Base-by-base conservation (phyloP, 805 yeast species). In the Hemisphaericaspora nanyangensis region DNA sequence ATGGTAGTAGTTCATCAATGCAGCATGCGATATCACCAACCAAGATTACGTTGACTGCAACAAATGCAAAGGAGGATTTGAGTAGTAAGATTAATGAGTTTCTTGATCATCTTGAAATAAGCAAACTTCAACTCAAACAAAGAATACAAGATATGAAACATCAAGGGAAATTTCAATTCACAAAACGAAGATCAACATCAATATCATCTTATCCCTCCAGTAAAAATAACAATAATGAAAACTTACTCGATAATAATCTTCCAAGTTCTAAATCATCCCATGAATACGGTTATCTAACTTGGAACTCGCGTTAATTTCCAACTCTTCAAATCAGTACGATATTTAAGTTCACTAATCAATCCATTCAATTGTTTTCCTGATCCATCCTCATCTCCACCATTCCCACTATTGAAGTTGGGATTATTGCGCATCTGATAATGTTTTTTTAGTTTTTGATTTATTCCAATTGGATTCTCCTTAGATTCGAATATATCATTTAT, bases 401-500 rank as follows among this genome's bases (percentile, higher is more conserved):
- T 41, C 34, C 47, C 39, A 38, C 32, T 35, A 37, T 38, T 39
- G 47, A 35, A 13, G 8, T 8, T 37, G 22, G 12, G 18, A 31
- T 18, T 20, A 12, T 20, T 31, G 31, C 37, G 33, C 13, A 10
- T 20, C 4, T 37, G 33, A 19, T 24, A 25, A 17, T 27, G 31
- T 7, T 28, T 24, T 13, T 25, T 38, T 5, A 42, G 17, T 16
- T 37, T 34, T 3, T 38, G 19, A 37, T 38, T 36, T 35, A 81
- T 2, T 88, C 93, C 49, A 20, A 27, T 27, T 22, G 43, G 39
- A 35, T 45, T 45, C 37, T 77, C 75, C 1, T 86, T 85, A 22
- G 85, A 84, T 20, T 75, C 71, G 41, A 86, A 74, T 2, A 90
- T 83, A 57, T 87, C 95, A 24, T 79, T 79, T 8, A 89, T 71